Conservation (phyloP, 2,329 filamentous ascomycete species). For the Clonostachys chloroleuca region DNA sequence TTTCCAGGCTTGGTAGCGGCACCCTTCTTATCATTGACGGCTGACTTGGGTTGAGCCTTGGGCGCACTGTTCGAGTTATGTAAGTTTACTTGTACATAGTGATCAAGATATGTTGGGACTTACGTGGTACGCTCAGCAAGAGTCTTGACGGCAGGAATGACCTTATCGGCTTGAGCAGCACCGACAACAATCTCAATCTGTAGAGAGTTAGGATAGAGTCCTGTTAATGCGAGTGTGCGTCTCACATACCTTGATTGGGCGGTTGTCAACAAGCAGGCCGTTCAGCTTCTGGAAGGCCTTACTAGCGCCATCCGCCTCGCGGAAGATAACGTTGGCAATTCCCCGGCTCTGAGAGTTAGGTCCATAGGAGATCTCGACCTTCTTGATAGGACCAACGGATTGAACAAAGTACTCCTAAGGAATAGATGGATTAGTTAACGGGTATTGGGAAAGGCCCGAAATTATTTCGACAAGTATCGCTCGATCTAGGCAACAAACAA, state of each 20-base stretch:
- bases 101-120: constrained; percentile 19
- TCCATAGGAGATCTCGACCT: constrained; percentile 87
- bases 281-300: constrained; percentile 83
- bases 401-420: constrained; percentile 93
- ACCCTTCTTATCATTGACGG: constrained; percentile 65
- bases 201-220: constrained; percentile 12
- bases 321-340: constrained; percentile 85
- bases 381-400: constrained; percentile 86
- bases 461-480: constrained; percentile 21
- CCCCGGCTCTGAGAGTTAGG: constrained; percentile 89
- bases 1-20: constrained; percentile 31
- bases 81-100: constrained; percentile 5
- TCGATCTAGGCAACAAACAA: constrained; percentile 9
- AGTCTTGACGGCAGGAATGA: constrained; percentile 61
- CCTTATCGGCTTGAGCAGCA: constrained; percentile 64
- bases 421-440: constrained; percentile 63
- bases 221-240: constrained; percentile 3
- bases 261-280: constrained; percentile 83
- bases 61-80: constrained; percentile 36
- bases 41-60: constrained; percentile 78
- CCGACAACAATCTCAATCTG: constrained; percentile 90
- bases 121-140: constrained; percentile 79
- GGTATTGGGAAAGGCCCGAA: constrained; percentile 16
- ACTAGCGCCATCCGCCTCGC: constrained; percentile 73
- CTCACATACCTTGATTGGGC: constrained; percentile 78